phyloP scores from a whole-genome alignment of 176 grass and related monocot genomes.

The Areca catechu region DNA sequence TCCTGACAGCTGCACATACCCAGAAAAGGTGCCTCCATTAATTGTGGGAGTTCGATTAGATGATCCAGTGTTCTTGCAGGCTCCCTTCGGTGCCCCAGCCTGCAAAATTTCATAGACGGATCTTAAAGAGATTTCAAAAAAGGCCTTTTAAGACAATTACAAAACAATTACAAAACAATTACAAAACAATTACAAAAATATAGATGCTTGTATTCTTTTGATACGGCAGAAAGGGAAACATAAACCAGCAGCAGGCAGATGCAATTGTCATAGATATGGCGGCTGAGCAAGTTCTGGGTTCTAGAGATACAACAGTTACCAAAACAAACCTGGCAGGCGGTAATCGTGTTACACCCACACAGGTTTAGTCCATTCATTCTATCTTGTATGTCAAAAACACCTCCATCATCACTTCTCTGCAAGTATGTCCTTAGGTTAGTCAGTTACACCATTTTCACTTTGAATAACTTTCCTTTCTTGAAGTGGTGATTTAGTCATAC shows the following conservation, averaged over 20 bases:
- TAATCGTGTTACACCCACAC: slow-evolving; percentile 69
- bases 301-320: not conserved
- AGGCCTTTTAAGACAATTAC: too few species aligned
- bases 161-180: too few species aligned
- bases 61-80: slow-evolving; percentile 17
- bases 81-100: slow-evolving; percentile 19
- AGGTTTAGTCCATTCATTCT: slow-evolving; percentile 75
- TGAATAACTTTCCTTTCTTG: not conserved
- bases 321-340: slow-evolving; percentile 62
- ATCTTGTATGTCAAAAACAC: slow-evolving; percentile 86
- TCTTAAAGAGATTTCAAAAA: too few species aligned
- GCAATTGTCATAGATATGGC: too few species aligned
- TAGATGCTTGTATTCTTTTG: too few species aligned
- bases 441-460: not conserved
- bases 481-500: slow-evolving; percentile 26
- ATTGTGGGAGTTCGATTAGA: slow-evolving; percentile 6
- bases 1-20: slow-evolving; percentile 17
- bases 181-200: too few species aligned
- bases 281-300: not conserved
- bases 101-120: not conserved
- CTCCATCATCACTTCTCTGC: slow-evolving; percentile 80
- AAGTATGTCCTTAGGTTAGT: slow-evolving; percentile 22
- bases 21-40: slow-evolving; percentile 12
- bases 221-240: not conserved
- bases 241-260: not conserved